Percentiles rank a stretch among this genome's conserved stretches.
Conservation (phyloP, 2,329 filamentous ascomycete species). For the Aspergillus piperis region DNA sequence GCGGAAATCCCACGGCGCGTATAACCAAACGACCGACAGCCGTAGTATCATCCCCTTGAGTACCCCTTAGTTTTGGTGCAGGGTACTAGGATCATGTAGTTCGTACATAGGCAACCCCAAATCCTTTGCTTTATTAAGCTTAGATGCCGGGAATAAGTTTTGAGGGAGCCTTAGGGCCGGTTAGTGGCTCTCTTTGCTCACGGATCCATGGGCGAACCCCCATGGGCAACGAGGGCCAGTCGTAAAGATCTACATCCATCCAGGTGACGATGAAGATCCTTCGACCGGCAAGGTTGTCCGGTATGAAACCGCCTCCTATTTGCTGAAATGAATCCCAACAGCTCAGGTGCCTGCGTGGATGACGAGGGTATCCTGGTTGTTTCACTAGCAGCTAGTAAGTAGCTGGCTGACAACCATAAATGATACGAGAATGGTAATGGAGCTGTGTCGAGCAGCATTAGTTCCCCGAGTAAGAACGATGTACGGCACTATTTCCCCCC, state of each 20-base stretch:
- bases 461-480: neutral
- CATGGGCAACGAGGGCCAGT: constrained; percentile 1
- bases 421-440: constrained; percentile 4
- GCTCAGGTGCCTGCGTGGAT: constrained; percentile 23
- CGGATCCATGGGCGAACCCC: neutral
- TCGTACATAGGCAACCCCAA: neutral
- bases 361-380: constrained; percentile 24
- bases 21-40: neutral
- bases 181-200: neutral
- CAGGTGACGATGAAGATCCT: constrained; percentile 16
- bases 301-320: constrained; percentile 10
- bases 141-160: too few relatives aligned
- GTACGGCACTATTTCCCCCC: neutral
- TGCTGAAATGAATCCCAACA: constrained; percentile 12
- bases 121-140: neutral
- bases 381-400: neutral
- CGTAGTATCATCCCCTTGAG: too few relatives aligned
- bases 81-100: constrained; percentile 10
- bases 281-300: constrained; percentile 9
- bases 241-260: constrained; percentile 16
- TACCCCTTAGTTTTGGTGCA: constrained; percentile 1
- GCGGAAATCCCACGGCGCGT: neutral
- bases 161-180: neutral
- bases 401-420: neutral
- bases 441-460: neutral